Evolutionary conservation across 2,329 filamentous ascomycete species (phyloP), one percentile per base, ranked within the genome.

Genomic region (Dothistroma septosporum): DNA sequence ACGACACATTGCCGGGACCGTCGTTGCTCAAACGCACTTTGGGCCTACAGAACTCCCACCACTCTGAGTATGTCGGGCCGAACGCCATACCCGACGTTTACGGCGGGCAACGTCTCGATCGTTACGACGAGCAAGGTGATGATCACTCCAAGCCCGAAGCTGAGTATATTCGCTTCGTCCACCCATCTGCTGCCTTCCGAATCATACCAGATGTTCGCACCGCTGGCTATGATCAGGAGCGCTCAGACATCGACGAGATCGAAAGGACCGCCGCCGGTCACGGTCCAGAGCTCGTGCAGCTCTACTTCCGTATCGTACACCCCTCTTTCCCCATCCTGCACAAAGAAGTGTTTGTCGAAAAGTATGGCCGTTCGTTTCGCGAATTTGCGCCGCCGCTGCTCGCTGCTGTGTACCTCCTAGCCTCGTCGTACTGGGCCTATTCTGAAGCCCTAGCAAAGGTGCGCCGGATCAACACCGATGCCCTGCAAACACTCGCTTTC

Each of bases 111-210:
- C 28, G 37, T 16, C 12, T 57, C 22, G 61, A 59, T 21, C n/a
- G 47, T 9, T 37, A 12, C 16, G 44, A 49, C n/a, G 24, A 22
- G 21, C 16, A n/a, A 2, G 32, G 41, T 24, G 48, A 53, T 46
- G 32, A 59, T 12, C 35, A 44, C n/a, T 55, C 31, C 9, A 50
- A 58, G 24, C n/a, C 32, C 9, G 32, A 55, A 7, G 57, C 35
- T 5, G 64, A 62, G 50, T 58, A 62, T 46, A 58, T 92, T 62
- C 82, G 89, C 70, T 88, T 89, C 75, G 89, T 92, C 67, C 89
- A 88, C 76, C 85, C 89, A 57, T 74, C 84, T 74, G 87, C 90
- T 72, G 91, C 87, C 47, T 92, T 92, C 76, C 81, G 92, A 68
- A 85, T 92, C 80, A 78, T 91, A 59, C 87, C 88, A 57, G 67